phyloP scores from a whole-genome alignment of 192 early-diverging fungal species.

The Coemansia sp. region DNA sequence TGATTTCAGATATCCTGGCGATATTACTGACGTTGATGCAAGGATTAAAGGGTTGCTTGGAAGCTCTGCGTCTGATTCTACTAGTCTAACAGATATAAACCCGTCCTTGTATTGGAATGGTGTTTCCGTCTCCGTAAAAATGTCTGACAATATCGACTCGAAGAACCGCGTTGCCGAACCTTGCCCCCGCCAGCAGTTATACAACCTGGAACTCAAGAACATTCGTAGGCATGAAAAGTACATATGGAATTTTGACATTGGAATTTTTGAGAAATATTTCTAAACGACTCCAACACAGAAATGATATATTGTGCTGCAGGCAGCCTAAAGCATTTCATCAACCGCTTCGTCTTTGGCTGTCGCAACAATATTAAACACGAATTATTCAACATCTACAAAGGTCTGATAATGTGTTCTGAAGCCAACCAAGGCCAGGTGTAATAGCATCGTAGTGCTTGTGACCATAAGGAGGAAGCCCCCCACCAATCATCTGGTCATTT shows the following conservation, averaged over 20 bases:
- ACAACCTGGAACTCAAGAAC: not conserved
- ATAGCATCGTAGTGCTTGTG: no score
- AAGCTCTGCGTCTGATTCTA: not conserved
- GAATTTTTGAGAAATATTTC: not conserved
- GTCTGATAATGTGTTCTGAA: no score
- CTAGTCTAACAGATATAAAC: not conserved
- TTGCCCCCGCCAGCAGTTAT: not conserved
- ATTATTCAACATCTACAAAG: no score
- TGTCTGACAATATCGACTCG: not conserved
- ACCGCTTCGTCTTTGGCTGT: no score
- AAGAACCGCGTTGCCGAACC: not conserved
- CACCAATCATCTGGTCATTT: no score
- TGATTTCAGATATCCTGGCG: not conserved
- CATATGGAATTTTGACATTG: not conserved
- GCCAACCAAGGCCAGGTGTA: no score
- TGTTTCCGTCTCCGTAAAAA: not conserved
- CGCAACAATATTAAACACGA: no score
- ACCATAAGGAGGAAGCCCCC: no score
- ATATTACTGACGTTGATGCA: not conserved
- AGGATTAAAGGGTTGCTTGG: not conserved
- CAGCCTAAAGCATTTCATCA: no score
- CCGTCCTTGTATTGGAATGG: not conserved
- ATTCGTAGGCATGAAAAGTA: not conserved
- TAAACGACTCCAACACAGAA: not conserved
- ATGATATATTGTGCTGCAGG: no score